Evolutionary conservation across 805 yeast genomes (phyloP), one percentile per base, ranked within the genome.

Genomic region (Saccharomycopsis vini): DNA sequence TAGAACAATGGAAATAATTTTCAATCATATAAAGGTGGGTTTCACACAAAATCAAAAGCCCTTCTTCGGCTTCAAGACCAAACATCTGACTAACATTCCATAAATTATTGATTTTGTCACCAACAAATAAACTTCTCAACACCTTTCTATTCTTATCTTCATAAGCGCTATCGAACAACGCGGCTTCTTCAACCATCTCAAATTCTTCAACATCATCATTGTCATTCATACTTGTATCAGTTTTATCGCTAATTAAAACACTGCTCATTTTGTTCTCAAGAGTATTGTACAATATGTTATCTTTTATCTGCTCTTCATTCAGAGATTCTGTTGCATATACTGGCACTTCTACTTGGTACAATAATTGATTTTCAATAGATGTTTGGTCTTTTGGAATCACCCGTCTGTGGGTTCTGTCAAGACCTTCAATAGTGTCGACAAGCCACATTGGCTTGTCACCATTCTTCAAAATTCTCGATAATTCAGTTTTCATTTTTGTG

Each of bases 101-200:
- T 15, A 87, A 62, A 12, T 75, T 74, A n/a, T 66, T 71, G 20
- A 88, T 83, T 37, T 70, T 71, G 57, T 87, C 96, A 13, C 83
- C 83, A 41, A 75, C 71, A 52, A 64, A 77, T 43, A 87, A 62
- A 52, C 84, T 73, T 46, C 89, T 69, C 18, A 86, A 62, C 1
- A 87, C 81, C 54, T 80, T 81, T 44, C 95, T 63, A 56, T 86
- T 84, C 53, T 76, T 77, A 56, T 85, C 94, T 49, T 78, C 81
- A 42, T 70, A 68, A 3, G 56, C 55, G 23, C 49, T 51, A 10
- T 62, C 68, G 28, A 60, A 55, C n/a, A 60, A 56, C 0, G 57
- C 61, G 31, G 63, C 61, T 15, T 63, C 70, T 12, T 71, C 71
- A 19, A 75, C 53, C 16, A 73, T 36, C 44, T 75, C 80, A 52